These are phyloP conservation scores for Phytophthora cryptogea DNA, from an alignment of 352 stramenopile genomes.

Conservation along the genomic window DNA sequence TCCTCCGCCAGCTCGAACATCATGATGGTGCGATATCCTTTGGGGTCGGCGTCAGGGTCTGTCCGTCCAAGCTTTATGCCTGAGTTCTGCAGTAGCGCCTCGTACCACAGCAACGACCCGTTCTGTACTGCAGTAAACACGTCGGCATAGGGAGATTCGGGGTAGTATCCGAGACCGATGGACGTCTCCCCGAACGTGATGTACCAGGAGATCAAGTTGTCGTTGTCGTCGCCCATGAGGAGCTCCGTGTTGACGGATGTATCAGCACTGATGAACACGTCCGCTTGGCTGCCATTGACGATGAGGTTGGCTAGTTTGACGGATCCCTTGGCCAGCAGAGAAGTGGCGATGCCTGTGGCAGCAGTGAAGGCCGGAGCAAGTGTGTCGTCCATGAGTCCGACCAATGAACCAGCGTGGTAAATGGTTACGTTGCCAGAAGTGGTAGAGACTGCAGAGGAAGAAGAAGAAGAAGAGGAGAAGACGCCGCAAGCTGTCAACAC, in stretches of 20 bases:
- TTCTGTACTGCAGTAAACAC: slow-evolving; percentile 35
- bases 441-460: slow-evolving; percentile 2
- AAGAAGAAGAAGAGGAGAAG: slow-evolving; percentile 30
- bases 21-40: slow-evolving; percentile 42
- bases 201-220: slow-evolving; percentile 41
- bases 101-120: slow-evolving; percentile 37
- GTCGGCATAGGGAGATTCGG: slow-evolving; percentile 31
- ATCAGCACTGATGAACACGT: slow-evolving; percentile 43
- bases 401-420: slow-evolving; percentile 37
- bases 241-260: slow-evolving; percentile 35
- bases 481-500: slow-evolving; percentile 29
- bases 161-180: slow-evolving; percentile 33
- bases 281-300: slow-evolving; percentile 32
- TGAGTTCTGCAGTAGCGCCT: slow-evolving; percentile 32
- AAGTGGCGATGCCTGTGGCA: slow-evolving; percentile 33
- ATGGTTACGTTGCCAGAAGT: slow-evolving; percentile 35
- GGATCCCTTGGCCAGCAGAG: slow-evolving; percentile 37
- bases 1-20: slow-evolving; percentile 41
- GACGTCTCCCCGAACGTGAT: slow-evolving; percentile 38
- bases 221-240: slow-evolving; percentile 35
- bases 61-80: slow-evolving; percentile 37
- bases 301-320: slow-evolving; percentile 39
- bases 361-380: slow-evolving; percentile 33
- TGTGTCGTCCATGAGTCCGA: slow-evolving; percentile 36
- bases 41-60: slow-evolving; percentile 37